A percentile compares a stretch with the other conserved stretches of the same genome.
Conservation (phyloP, 805 yeast species). For the Maudiozyma barnettii region DNA sequence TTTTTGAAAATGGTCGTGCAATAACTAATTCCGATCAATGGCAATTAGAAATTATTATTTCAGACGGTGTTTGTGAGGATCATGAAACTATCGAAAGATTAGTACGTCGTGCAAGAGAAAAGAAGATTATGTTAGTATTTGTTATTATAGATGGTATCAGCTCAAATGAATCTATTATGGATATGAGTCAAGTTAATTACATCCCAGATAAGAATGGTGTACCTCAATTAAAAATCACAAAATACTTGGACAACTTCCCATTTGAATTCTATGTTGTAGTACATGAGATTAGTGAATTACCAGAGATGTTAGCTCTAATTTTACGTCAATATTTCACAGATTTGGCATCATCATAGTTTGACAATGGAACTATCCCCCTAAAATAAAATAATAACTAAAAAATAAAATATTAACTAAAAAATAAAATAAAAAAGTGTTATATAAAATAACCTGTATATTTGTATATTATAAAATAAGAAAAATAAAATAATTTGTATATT, state of each 20-base stretch:
- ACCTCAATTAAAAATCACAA: slow-evolving; percentile 64
- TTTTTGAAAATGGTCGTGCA: slow-evolving; percentile 56
- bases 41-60: slow-evolving; percentile 86
- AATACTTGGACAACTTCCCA: slow-evolving; percentile 88
- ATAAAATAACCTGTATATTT: neutral
- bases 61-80: slow-evolving; percentile 97
- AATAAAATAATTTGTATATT: no score
- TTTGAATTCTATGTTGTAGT: slow-evolving; percentile 95
- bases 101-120: slow-evolving; percentile 87
- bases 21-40: slow-evolving; percentile 58
- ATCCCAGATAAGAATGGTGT: slow-evolving; percentile 61
- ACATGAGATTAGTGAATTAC: slow-evolving; percentile 77
- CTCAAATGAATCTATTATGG: slow-evolving; percentile 77
- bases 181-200: slow-evolving; percentile 88
- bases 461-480: neutral
- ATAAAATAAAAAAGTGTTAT: neutral
- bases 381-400: no score
- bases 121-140: slow-evolving; percentile 88
- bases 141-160: slow-evolving; percentile 82
- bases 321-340: slow-evolving; percentile 88
- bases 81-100: slow-evolving; percentile 74
- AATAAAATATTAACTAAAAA: neutral
- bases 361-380: no score
- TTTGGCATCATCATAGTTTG: slow-evolving; percentile 32
- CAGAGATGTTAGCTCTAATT: slow-evolving; percentile 81